Conservation (phyloP, 148 eudicot genomes). For the Camellia granthamiana region DNA sequence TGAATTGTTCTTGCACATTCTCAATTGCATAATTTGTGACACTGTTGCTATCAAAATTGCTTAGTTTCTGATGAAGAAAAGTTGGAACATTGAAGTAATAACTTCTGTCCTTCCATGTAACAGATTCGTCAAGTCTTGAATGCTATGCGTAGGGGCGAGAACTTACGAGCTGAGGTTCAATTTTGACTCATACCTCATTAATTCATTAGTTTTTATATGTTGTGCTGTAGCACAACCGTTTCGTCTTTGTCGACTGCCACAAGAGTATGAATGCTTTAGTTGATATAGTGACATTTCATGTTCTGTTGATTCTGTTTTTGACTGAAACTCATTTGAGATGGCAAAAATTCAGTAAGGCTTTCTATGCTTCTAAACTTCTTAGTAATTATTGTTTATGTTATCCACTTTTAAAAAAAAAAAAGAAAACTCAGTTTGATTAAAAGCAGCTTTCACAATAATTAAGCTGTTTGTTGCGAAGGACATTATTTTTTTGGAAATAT, state of each 20-base stretch:
- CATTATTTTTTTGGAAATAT: background rate
- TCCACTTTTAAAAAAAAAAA: background rate
- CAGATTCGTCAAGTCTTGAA: slow-evolving; percentile 56
- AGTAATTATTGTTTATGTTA: background rate
- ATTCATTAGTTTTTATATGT: background rate
- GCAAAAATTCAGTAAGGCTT: background rate
- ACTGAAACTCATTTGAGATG: background rate
- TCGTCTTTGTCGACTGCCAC: background rate
- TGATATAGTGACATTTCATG: background rate
- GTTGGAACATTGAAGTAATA: background rate
- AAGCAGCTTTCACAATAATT: background rate
- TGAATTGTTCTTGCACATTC: background rate
- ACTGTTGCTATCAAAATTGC: background rate
- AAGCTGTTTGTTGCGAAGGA: background rate
- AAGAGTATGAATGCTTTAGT: background rate
- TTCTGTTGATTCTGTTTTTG: background rate
- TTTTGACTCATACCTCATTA: slow-evolving; percentile 1
- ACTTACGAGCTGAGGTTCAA: slow-evolving; percentile 47
- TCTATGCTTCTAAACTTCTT: background rate
- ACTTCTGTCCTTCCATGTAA: slow-evolving; percentile 9
- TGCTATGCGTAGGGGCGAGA: slow-evolving; percentile 50
- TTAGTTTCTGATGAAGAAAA: background rate
- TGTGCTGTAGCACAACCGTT: background rate
- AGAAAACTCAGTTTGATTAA: background rate
- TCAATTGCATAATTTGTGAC: background rate